Base-by-base conservation (phyloP, 768 basidiomycete species). In the Kwoniella bestiolae region DNA sequence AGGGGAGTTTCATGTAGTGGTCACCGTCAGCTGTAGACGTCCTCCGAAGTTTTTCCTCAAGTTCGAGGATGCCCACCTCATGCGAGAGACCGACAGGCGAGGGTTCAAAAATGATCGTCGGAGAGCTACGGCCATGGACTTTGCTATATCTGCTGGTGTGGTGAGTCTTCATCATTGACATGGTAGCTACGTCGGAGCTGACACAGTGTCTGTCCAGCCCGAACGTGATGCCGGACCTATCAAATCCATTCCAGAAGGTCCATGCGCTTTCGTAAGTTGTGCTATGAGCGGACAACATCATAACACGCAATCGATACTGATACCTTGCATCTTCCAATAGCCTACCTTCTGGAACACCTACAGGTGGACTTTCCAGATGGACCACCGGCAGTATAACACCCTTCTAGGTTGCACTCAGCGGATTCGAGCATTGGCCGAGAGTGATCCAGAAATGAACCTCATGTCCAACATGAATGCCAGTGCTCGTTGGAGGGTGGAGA, bases 301-400 rank as follows among this genome's bases (percentile, higher is more conserved):
- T 38, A 31, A 3, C 32, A 35, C 5, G 8, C 32, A 25, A 35
- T 5, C 18, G 18, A 41, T 18, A 18, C 38, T 41, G 38, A 41
- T 8, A 41, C 8, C 38, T 41, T 41, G 38, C 2, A 11, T 3
- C 46, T 8, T 35, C 4, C 8, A 6, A 3, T 47, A 77, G 76
- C 76, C 76, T 3, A 77, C 73, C 0, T 74, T 73, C 59, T 74
- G 71, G 73, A 74, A 77, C 60, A 74, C 73, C 11, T 77, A 63
- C 32, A 59, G 73, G 16, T 77, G 76, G 76, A 55, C 59, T 16
- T 70, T 77, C 63, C 21, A 35, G 25, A 45, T 77, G 25, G 51
- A 32, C 53, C 4, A 26, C 23, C 18, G 23, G 2, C 32, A 68
- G 12, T 52, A 56, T 34, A 14, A 32, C 5, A 44, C 23, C 14